Base-by-base conservation (phyloP, 768 basidiomycete species). In the Suillus subaureus region DNA sequence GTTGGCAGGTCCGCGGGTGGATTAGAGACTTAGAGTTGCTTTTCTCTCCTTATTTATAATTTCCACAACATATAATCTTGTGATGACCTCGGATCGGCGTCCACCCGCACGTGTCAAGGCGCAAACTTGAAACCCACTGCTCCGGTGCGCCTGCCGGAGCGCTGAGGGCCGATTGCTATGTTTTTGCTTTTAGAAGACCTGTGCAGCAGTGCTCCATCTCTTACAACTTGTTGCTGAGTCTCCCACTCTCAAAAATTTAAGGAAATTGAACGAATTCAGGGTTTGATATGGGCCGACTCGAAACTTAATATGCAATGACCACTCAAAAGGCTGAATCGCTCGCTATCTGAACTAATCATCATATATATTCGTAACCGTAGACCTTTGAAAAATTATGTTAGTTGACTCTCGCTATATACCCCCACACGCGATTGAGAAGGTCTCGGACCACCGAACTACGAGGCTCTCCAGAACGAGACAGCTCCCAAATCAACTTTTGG, bases 1-100 rank as follows among this genome's bases (percentile, higher is more conserved):
- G 72, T 73, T 85, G 68, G 94, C 96, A 28, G 97, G 96, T 45
- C 97, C 96, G 26, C 78, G 16, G 58, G 56, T 76, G 64, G 75
- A 76, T 56, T 76, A 67, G 54, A 58, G 15, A 21, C 31, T 61
- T 75, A 66, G 43, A 61, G 8, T 28, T 31, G 21, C 28, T 42
- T 16, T 26, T 26, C 33, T 35, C 35, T n/a, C n/a, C 56, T 58
- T 39, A 58, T 39, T 58, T 40, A 60, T 60, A 8, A 11, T 60
- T 21, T n/a, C n/a, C n/a, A n/a, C n/a, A n/a, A n/a, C n/a, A n/a
- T n/a, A n/a, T n/a, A n/a, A n/a, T n/a, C n/a, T n/a, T n/a, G n/a
- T n/a, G n/a, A n/a, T n/a, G n/a, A n/a, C n/a, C n/a, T n/a, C n/a
- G n/a, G n/a, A n/a, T n/a, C n/a, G n/a, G n/a, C n/a, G n/a, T n/a